These are phyloP conservation scores for Aspergillus heteromorphus DNA, from an alignment of 495 filamentous ascomycete species.

Conservation along the genomic window DNA sequence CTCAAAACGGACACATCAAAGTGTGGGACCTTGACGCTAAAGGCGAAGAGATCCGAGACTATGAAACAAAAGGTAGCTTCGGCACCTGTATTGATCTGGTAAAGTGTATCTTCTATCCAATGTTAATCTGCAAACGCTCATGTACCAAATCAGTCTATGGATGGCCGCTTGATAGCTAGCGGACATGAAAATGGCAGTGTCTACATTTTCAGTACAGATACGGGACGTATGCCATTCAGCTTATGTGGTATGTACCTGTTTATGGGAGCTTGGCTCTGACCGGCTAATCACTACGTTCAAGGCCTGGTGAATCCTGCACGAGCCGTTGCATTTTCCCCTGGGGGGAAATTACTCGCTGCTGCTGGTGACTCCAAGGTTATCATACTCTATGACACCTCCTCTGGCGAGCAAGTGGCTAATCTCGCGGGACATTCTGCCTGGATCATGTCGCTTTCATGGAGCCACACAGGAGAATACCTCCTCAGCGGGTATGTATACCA, in stretches of 20 bases:
- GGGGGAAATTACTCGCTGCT: slow-evolving; percentile 78
- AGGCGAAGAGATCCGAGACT: slow-evolving; percentile 63
- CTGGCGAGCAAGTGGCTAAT: slow-evolving; percentile 88
- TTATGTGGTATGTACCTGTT: slow-evolving; percentile 59
- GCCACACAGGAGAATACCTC: slow-evolving; percentile 86
- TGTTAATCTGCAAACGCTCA: slow-evolving; percentile 10
- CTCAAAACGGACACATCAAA: slow-evolving; percentile 77
- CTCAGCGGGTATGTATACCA: slow-evolving; percentile 63
- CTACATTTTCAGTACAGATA: slow-evolving; percentile 91
- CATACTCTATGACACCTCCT: slow-evolving; percentile 81
- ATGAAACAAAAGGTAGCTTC: slow-evolving; percentile 87
- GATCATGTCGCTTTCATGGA: slow-evolving; percentile 90
- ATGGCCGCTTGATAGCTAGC: slow-evolving; percentile 81
- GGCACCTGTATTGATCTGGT: slow-evolving; percentile 83
- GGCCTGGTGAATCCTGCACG: slow-evolving; percentile 83
- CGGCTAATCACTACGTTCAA: slow-evolving; percentile 20
- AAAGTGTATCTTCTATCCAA: slow-evolving; percentile 10
- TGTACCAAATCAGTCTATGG: slow-evolving; percentile 45
- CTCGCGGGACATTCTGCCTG: slow-evolving; percentile 74
- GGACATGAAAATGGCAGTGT: slow-evolving; percentile 92
- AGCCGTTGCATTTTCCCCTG: slow-evolving; percentile 79
- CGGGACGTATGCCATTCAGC: slow-evolving; percentile 78
- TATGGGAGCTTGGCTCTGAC: background rate
- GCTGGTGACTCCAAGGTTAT: slow-evolving; percentile 87
- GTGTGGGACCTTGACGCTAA: slow-evolving; percentile 68